phyloP scores from a whole-genome alignment of 768 basidiomycete genomes.

The Mycena crocata region DNA sequence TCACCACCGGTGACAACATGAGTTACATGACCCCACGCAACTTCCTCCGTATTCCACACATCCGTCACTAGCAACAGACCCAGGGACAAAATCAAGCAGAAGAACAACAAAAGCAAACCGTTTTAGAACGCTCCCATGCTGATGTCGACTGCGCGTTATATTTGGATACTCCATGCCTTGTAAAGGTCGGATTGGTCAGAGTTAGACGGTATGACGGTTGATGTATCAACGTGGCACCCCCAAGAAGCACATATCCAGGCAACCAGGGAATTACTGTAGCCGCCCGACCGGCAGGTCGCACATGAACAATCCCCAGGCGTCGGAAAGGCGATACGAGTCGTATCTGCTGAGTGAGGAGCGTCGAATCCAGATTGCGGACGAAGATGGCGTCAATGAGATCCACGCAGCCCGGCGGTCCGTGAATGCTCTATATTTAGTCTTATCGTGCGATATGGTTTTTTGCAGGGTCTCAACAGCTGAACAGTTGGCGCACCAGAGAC shows the following conservation, averaged over 20 bases:
- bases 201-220: not conserved
- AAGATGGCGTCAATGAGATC: no score
- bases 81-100: not conserved
- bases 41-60: not conserved
- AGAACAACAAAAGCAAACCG: not conserved
- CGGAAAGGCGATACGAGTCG: no score
- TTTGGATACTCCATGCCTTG: not conserved
- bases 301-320: no score
- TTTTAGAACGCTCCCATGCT: not conserved
- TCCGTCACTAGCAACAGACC: not conserved
- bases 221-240: not conserved
- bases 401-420: no score
- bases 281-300: no score
- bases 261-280: not conserved
- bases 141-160: not conserved
- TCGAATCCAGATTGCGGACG: no score
- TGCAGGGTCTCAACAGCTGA: no score
- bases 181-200: not conserved
- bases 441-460: no score
- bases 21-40: conserved; percentile 1
- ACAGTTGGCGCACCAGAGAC: no score
- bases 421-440: no score
- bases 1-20: not conserved
- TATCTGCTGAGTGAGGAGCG: no score
- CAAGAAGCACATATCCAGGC: not conserved